Percentiles rank a stretch among this genome's conserved stretches.
Conservation (phyloP, 1,284 basidiomycete genomes). For the Amylostereum areolatum region DNA sequence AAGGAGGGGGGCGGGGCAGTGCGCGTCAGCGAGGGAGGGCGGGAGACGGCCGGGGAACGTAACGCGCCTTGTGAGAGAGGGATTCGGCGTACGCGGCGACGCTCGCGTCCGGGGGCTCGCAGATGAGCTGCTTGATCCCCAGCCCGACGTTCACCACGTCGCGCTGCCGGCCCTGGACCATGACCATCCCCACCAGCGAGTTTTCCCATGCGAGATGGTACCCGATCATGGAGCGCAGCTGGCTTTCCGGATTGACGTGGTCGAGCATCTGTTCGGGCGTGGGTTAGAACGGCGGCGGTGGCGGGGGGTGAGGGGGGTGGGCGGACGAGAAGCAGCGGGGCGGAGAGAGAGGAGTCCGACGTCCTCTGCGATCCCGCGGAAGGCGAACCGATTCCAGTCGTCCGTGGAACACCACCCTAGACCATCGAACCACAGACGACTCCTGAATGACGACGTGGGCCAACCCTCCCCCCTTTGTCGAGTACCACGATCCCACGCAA, state of each 20-base stretch:
- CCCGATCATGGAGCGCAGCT: conserved; percentile 67
- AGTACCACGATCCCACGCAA: too few relatives aligned
- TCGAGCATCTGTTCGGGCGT: conserved; percentile 18
- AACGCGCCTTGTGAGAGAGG: conserved; percentile 61
- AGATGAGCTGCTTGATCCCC: conserved; percentile 59
- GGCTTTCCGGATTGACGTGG: conserved; percentile 49
- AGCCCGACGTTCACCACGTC: conserved; percentile 75
- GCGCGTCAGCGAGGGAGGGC: too few relatives aligned
- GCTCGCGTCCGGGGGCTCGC: conserved; percentile 51
- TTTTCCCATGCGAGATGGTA: conserved; percentile 67
- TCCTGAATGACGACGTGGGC: background rate
- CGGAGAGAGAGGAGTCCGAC: too few relatives aligned
- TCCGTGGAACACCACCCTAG: too few relatives aligned
- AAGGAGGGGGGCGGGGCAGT: background rate
- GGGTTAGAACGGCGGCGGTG: too few relatives aligned
- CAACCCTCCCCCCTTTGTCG: too few relatives aligned
- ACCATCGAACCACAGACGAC: conserved; percentile 1
- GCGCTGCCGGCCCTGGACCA: conserved; percentile 68
- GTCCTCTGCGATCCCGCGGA: too few relatives aligned
- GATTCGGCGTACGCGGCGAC: conserved; percentile 63
- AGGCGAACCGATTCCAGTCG: too few relatives aligned
- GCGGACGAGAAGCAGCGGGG: too few relatives aligned
- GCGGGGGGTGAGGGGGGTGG: too few relatives aligned
- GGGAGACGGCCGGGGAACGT: background rate
- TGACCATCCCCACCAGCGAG: conserved; percentile 72